These are phyloP conservation scores for Curvularia spicifera DNA, from an alignment of 2,329 filamentous ascomycete genomes.

Conservation along the genomic window DNA sequence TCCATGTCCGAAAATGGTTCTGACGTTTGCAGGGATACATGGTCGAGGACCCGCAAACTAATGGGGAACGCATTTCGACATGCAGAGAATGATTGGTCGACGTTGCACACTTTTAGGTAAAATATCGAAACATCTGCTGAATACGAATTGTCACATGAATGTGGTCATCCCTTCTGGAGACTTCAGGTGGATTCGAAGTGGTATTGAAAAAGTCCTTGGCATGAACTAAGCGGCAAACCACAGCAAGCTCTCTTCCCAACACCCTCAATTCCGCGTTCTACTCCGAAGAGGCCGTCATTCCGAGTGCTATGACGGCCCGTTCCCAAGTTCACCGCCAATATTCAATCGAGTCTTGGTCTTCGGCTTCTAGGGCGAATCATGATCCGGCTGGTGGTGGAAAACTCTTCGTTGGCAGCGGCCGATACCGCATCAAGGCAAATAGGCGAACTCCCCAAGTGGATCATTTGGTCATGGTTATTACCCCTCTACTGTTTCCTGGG, in stretches of 20 bases:
- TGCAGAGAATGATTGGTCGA: not conserved
- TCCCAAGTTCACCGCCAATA: slow-evolving; percentile 13
- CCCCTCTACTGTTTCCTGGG: slow-evolving; percentile 5
- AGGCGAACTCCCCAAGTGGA: slow-evolving; percentile 20
- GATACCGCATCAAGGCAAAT: slow-evolving; percentile 26
- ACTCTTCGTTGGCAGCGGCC: slow-evolving; percentile 27
- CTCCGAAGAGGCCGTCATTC: slow-evolving; percentile 21
- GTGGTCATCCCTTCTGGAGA: not conserved
- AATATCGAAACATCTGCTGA: not conserved
- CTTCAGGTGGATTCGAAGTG: not conserved
- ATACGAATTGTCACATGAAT: not conserved
- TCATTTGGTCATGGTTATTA: slow-evolving; percentile 13
- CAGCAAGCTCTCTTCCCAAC: not conserved
- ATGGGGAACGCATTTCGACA: not conserved
- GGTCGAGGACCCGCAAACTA: not conserved
- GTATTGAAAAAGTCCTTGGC: not conserved
- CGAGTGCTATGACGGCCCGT: not conserved
- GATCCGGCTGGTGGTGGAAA: slow-evolving; percentile 3
- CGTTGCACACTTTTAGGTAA: not conserved
- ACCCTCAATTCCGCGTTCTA: slow-evolving; percentile 20
- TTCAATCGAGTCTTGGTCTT: slow-evolving; percentile 17
- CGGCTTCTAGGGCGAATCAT: slow-evolving; percentile 25
- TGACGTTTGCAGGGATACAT: not conserved
- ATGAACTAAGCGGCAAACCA: not conserved
- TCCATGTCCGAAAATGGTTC: not conserved